Evolutionary conservation across 1,284 basidiomycete species (phyloP), one percentile per base, ranked within the genome.

Genomic region (Ceratobasidium theobromae): DNA sequence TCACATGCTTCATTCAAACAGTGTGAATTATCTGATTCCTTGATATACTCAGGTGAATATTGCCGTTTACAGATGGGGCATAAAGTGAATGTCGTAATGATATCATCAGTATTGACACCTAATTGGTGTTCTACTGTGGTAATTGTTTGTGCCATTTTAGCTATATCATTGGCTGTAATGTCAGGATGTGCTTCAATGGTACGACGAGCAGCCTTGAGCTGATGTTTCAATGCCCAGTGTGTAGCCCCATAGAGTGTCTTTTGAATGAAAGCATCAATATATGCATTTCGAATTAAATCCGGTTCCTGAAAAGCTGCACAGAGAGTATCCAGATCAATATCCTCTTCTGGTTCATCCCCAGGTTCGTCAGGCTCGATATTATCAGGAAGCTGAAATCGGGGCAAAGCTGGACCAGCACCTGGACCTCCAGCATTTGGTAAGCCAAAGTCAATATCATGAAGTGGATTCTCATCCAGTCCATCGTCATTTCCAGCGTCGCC

Each of bases 1-100:
- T 4, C 8, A 28, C 58, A 64, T 9, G 33, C 33, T 3, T 38
- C 14, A 14, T 64, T 64, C 8, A 52, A 14, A 12, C 48, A 52
- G 9, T 2, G 5, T 16, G 18, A 4, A 32, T 52, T 25, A 40
- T 51, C 48, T 4, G 30, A n/a, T 1, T 51, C 14, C 2, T 3
- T 3, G 16, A 62, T 62, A 9, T 62, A 52, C 33, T 64, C 60
- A n/a, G 60, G 49, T 2, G 18, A 27, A 16, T 62, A 62, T 3
- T 21, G 32, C 0, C 46, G 45, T 14, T 27, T 38, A 18, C 57
- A 62, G 11, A 4, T 23, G 6, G 57, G 45, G 28, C 57, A 62
- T 3, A 62, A n/a, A 4, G 57, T 62, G 35, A 23, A 62, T 2
- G 57, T 49, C 2, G 12, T 49, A 9, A 62, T 51, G 3, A 62